Evolutionary conservation across 768 basidiomycete species (phyloP).

Genomic region (Coprinopsis sp.): DNA sequence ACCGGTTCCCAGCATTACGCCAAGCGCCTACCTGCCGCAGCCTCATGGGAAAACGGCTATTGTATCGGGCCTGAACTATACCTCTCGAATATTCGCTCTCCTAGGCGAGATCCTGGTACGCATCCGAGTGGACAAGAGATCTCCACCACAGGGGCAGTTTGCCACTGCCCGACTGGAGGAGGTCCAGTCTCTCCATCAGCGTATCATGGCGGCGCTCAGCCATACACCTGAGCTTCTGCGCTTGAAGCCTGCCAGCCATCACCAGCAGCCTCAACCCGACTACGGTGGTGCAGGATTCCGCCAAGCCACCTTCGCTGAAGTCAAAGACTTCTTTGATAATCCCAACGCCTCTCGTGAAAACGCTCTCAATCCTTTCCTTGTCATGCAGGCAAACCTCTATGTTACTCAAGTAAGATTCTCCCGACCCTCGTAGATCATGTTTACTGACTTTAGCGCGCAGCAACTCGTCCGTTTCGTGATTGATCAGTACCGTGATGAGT

Average conservation of each 20-base stretch:
- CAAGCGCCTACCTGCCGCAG: conserved; percentile 76
- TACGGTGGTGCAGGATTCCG: conserved; percentile 70
- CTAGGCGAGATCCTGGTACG: conserved; percentile 84
- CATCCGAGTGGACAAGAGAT: conserved; percentile 82
- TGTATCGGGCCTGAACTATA: conserved; percentile 84
- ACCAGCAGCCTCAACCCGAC: conserved; percentile 49
- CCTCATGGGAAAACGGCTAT: conserved; percentile 84
- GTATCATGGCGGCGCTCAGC: conserved; percentile 68
- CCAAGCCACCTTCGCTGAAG: conserved; percentile 81
- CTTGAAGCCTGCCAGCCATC: conserved; percentile 53
- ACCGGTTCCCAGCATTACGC: conserved; percentile 61
- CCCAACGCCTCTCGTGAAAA: conserved; percentile 82
- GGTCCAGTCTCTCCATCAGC: conserved; percentile 72
- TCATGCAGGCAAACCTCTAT: conserved; percentile 89
- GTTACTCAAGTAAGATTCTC: conserved; percentile 71
- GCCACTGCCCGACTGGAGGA: conserved; percentile 82
- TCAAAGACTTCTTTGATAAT: conserved; percentile 89
- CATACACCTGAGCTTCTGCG: conserved; percentile 75
- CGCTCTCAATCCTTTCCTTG: conserved; percentile 84
- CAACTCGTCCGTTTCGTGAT: conserved; percentile 93
- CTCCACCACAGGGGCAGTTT: conserved; percentile 80
- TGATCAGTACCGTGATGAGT: conserved; percentile 87
- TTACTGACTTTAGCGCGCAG: conserved; percentile 32
- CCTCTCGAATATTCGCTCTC: conserved; percentile 78
- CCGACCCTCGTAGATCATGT: background rate